These are phyloP conservation scores for Vanrija sp. DNA, from an alignment of 1,284 basidiomycete species.

Conservation along the genomic window DNA sequence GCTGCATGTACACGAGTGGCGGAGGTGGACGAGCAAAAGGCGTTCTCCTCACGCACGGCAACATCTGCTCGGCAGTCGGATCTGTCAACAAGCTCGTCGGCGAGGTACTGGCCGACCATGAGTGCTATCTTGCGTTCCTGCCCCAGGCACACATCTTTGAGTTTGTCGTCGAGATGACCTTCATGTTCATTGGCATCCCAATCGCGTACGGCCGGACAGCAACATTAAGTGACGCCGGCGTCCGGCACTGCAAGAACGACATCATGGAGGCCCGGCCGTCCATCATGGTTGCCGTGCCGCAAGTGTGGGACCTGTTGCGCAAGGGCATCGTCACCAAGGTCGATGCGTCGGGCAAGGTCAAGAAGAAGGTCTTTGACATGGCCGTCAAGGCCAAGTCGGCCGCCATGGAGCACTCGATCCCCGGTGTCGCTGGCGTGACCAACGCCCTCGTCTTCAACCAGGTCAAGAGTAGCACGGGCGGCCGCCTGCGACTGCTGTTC, in stretches of 20 bases:
- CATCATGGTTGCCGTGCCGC: slow-evolving; percentile 87
- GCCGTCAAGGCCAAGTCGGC: slow-evolving; percentile 61
- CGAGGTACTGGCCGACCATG: slow-evolving; percentile 1
- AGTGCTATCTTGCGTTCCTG: slow-evolving; percentile 78
- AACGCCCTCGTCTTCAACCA: slow-evolving; percentile 69
- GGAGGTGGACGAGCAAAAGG: slow-evolving; percentile 78
- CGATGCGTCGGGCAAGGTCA: slow-evolving; percentile 74
- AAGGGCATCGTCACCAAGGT: slow-evolving; percentile 59
- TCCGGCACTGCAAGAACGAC: slow-evolving; percentile 82
- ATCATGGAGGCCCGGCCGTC: slow-evolving; percentile 68
- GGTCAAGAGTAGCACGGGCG: slow-evolving; percentile 77
- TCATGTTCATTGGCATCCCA: slow-evolving; percentile 20
- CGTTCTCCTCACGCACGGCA: slow-evolving; percentile 78
- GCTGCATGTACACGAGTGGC: slow-evolving; percentile 97
- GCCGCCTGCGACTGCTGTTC: slow-evolving; percentile 64
- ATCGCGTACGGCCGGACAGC: slow-evolving; percentile 55
- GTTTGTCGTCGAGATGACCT: slow-evolving; percentile 25
- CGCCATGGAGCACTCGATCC: slow-evolving; percentile 60
- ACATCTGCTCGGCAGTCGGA: slow-evolving; percentile 66
- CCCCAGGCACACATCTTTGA: slow-evolving; percentile 83
- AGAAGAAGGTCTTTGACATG: slow-evolving; percentile 59
- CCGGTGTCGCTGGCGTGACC: slow-evolving; percentile 62
- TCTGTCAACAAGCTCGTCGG: neutral
- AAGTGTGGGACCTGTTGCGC: slow-evolving; percentile 74
- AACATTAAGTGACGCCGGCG: slow-evolving; percentile 82